These are phyloP conservation scores for Allomyces arbusculus DNA, from an alignment of 192 early-diverging fungal species.

Conservation along the genomic window DNA sequence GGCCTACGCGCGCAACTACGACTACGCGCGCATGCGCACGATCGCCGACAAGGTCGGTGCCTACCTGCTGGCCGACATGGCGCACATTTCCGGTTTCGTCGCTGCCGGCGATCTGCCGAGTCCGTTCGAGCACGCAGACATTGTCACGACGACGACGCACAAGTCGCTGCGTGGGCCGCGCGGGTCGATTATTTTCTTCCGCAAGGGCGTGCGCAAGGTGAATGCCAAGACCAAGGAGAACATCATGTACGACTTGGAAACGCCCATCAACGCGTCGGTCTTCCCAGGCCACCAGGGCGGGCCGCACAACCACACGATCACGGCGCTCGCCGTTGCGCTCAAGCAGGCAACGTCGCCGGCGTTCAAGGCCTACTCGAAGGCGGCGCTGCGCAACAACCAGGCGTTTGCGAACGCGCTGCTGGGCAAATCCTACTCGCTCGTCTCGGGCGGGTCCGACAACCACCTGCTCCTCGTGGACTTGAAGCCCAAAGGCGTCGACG, in stretches of 20 bases:
- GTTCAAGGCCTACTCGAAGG: constrained; percentile 77
- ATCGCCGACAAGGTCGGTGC: constrained; percentile 66
- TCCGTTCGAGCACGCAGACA: constrained; percentile 83
- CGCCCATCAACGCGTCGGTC: constrained; percentile 84
- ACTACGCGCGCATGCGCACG: constrained; percentile 67
- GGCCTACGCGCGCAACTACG: constrained; percentile 86
- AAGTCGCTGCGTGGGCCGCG: constrained; percentile 96
- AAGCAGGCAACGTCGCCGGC: constrained; percentile 69
- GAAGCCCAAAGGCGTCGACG: constrained; percentile 65
- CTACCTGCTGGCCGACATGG: constrained; percentile 94
- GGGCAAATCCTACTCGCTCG: constrained; percentile 55
- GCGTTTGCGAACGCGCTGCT: constrained; percentile 61
- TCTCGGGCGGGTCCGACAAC: constrained; percentile 85
- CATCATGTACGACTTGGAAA: constrained; percentile 79
- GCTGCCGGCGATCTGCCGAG: constrained; percentile 69
- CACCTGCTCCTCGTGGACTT: constrained; percentile 85
- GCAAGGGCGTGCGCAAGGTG: constrained; percentile 66
- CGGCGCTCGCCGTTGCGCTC: constrained; percentile 81
- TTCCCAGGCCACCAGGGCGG: constrained; percentile 99
- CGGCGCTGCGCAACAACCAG: constrained; percentile 78
- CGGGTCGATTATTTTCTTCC: constrained; percentile 96
- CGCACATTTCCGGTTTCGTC: constrained; percentile 81
- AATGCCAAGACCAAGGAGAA: constrained; percentile 70
- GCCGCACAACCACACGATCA: constrained; percentile 98
- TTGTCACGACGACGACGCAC: constrained; percentile 98